Evolutionary conservation across 306 rosid species (phyloP).

Genomic region (Quercus parvula): DNA sequence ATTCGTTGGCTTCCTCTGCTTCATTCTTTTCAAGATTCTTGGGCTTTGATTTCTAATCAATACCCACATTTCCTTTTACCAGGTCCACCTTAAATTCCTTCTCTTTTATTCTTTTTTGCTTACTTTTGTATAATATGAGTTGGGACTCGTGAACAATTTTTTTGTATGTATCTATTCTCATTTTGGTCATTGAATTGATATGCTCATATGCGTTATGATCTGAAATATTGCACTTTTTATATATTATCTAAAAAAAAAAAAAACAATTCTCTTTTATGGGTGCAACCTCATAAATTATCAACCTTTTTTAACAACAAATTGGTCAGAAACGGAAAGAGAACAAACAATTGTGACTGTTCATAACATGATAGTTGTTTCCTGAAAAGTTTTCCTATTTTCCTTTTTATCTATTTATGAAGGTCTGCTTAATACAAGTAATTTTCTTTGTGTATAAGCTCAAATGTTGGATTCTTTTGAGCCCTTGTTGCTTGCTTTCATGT

Average conservation of each 20-base stretch:
- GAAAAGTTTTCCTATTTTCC: not conserved
- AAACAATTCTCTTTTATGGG: not conserved
- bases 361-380: not conserved
- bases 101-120: not conserved
- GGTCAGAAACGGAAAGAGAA: not conserved
- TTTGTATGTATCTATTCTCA: not conserved
- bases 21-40: constrained; percentile 54
- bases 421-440: not conserved
- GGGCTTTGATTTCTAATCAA: constrained; percentile 34
- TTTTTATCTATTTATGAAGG: not conserved
- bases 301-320: not conserved
- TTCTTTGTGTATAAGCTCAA: too few relatives aligned
- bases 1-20: constrained; percentile 53
- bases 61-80: constrained; percentile 3
- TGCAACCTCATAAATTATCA: not conserved
- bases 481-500: not conserved
- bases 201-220: not conserved
- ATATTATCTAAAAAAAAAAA: not conserved
- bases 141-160: not conserved
- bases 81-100: constrained; percentile 17
- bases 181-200: not conserved
- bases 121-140: not conserved
- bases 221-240: not conserved
- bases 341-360: not conserved
- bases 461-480: not conserved